These are phyloP conservation scores for Penstemon newberryi DNA, from an alignment of 257 asterid genomes.

Conservation along the genomic window DNA sequence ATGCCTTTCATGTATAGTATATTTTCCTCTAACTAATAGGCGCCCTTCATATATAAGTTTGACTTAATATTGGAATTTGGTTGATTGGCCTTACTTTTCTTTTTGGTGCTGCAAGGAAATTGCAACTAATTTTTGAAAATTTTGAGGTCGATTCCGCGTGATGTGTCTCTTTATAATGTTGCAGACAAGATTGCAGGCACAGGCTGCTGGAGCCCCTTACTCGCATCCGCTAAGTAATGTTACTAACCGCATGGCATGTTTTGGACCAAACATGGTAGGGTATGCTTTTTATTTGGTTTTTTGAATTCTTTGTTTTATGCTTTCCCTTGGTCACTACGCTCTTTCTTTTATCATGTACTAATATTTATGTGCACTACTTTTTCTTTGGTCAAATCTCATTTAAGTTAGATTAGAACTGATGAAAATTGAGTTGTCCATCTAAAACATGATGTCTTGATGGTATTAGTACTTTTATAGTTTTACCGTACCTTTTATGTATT, in stretches of 20 bases:
- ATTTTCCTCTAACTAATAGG: not conserved
- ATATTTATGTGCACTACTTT: too few relatives aligned
- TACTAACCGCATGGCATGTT: constrained; percentile 54
- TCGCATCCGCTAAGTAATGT: constrained; percentile 57
- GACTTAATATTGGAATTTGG: not conserved
- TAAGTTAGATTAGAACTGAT: too few relatives aligned
- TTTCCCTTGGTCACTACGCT: too few relatives aligned
- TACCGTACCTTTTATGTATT: too few relatives aligned
- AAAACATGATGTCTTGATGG: too few relatives aligned
- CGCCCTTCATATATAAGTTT: not conserved
- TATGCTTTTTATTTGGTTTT: too few relatives aligned
- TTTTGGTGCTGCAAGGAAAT: not conserved
- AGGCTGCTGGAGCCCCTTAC: constrained; percentile 57
- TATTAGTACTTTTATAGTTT: too few relatives aligned
- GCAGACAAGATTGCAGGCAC: constrained; percentile 63
- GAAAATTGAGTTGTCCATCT: too few relatives aligned
- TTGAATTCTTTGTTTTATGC: too few relatives aligned
- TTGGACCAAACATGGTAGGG: constrained; percentile 27
- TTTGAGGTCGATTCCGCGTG: not conserved
- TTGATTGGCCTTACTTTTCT: not conserved
- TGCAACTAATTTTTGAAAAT: not conserved
- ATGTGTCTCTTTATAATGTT: not conserved
- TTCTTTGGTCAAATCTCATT: too few relatives aligned
- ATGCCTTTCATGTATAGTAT: too few relatives aligned
- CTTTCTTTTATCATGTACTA: too few relatives aligned